Conservation (phyloP, 306 rosid species). For the Ziziphus jujuba region DNA sequence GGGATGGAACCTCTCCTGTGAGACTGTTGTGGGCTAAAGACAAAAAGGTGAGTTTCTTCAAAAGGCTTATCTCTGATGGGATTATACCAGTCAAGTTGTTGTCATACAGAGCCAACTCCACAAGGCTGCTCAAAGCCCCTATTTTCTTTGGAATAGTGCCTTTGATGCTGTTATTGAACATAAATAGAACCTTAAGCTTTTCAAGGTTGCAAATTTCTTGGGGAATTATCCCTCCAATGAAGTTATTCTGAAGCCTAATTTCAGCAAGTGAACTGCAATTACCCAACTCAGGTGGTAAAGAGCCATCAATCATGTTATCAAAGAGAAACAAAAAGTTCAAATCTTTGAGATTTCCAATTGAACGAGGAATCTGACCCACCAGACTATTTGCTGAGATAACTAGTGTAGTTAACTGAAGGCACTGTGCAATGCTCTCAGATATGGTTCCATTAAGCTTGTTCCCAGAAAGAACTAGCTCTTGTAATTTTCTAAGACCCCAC, state of each 20-base stretch:
- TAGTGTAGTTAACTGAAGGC: background rate
- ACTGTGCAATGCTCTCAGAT: constrained; percentile 13
- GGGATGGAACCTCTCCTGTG: constrained; percentile 11
- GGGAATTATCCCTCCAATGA: constrained; percentile 19
- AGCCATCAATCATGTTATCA: constrained; percentile 20
- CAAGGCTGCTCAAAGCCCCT: constrained; percentile 7
- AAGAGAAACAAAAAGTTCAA: constrained; percentile 11
- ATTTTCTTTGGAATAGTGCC: constrained; percentile 16
- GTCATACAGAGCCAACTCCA: constrained; percentile 21
- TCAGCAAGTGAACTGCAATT: constrained; percentile 18
- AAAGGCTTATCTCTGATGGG: constrained; percentile 6
- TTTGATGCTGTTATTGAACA: constrained; percentile 14
- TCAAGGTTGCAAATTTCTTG: constrained; percentile 10
- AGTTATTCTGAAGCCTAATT: constrained; percentile 16
- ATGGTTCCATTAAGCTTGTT: constrained; percentile 25
- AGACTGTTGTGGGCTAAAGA: constrained; percentile 20
- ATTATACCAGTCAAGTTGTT: constrained; percentile 16
- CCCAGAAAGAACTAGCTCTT: constrained; percentile 17
- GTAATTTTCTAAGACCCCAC: constrained; percentile 19
- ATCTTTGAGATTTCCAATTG: constrained; percentile 9
- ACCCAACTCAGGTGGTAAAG: constrained; percentile 21
- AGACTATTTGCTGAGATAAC: constrained; percentile 19
- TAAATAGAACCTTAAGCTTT: constrained; percentile 9
- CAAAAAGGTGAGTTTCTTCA: constrained; percentile 14
- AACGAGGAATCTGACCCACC: constrained; percentile 19